Conservation (phyloP, 2,329 filamentous ascomycete genomes). For the Fusarium sp. region DNA sequence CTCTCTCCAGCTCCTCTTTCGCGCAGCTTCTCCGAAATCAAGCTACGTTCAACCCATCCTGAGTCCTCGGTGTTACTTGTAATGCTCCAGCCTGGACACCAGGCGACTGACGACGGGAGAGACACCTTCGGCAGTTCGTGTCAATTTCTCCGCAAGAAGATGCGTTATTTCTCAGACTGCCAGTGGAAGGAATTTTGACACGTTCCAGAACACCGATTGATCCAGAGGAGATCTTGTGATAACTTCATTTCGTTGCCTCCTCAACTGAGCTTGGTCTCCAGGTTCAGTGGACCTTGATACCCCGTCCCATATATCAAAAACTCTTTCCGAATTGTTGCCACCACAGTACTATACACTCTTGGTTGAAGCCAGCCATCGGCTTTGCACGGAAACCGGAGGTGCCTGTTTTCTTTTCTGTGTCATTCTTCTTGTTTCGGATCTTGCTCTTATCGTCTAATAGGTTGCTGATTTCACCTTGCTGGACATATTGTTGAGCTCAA, state of each 20-base stretch:
- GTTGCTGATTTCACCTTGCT: neutral
- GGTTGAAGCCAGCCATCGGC: slow-evolving; percentile 19
- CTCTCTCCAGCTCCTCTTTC: slow-evolving; percentile 19
- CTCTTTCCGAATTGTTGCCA: neutral
- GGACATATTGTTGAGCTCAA: neutral
- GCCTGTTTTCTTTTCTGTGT: neutral
- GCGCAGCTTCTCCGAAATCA: slow-evolving; percentile 33
- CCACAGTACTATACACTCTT: neutral
- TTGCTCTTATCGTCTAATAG: neutral
- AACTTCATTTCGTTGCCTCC: slow-evolving; percentile 23
- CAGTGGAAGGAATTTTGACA: neutral
- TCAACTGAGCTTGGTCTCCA: slow-evolving; percentile 13
- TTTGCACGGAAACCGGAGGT: neutral
- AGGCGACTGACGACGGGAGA: slow-evolving; percentile 4
- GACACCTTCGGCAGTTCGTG: slow-evolving; percentile 18
- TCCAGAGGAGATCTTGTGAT: slow-evolving; percentile 20
- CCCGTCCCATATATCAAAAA: neutral
- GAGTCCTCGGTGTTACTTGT: slow-evolving; percentile 31
- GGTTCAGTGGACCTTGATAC: slow-evolving; percentile 10
- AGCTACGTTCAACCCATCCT: slow-evolving; percentile 15
- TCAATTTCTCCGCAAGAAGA: slow-evolving; percentile 10
- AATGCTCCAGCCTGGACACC: slow-evolving; percentile 17
- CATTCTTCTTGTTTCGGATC: neutral
- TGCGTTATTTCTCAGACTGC: slow-evolving; percentile 4
- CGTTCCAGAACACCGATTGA: neutral